Evolutionary conservation across 164 flowering plant species (phyloP), one percentile per base, ranked within the genome.

Genomic region (Litsea cubeba): DNA sequence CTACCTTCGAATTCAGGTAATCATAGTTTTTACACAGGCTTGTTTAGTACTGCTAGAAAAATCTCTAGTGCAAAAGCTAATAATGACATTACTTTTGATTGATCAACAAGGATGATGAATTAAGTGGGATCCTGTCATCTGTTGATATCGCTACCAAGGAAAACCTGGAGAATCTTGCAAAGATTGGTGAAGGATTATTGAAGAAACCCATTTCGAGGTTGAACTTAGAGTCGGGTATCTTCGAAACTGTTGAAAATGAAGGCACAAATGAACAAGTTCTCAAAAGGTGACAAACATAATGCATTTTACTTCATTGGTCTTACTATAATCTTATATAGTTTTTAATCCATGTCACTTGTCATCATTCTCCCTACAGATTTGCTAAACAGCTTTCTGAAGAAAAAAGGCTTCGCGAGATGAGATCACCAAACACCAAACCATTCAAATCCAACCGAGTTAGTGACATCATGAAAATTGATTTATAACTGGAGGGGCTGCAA

Each of bases 1-100:
- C 72, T 83, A 81, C 68, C 80, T 83, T 7, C 65, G 85, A 5
- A 81, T 83, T 73, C 82, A 83, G 76, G 85, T 83, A 20, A 23
- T 10, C 12, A 50, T 54, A 15, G 7, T 54, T 54, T 15, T 15
- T 54, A 15, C n/a, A 15, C 60, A 54, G n/a, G 60, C n/a, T 12
- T 17, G 60, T 54, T 14, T 14, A 54, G 60, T 54, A 18, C 17
- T 54, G 17, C 60, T 14, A 12, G 17, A 18, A 14, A 54, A 54
- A 4, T 14, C 20, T 3, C 20, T 18, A 54, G 60, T 15, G 6
- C 20, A 54, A 54, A 18, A 54, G 60, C 20, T 54, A 14, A 54
- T 54, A 0, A 54, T 1, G n/a, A 54, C 17, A 54, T 54, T 54
- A 54, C n/a, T 15, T 72, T 68, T 66, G 30, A 66, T 26, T 66